Evolutionary conservation across 2,329 filamentous ascomycete species (phyloP).

Genomic region (Tympanopsis confertula): DNA sequence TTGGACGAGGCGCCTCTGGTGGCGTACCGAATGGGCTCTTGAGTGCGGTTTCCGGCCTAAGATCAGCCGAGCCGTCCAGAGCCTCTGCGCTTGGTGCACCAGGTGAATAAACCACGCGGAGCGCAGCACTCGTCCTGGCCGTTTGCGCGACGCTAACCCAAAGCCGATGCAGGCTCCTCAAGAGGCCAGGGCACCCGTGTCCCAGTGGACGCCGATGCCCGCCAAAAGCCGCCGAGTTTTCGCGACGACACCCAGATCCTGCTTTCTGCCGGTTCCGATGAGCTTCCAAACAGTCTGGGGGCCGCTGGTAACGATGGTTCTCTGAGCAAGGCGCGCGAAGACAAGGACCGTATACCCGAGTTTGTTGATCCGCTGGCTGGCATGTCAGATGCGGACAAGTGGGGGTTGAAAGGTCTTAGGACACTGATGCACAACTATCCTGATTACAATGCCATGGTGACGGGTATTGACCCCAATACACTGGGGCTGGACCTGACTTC

Average conservation of each 20-base stretch:
- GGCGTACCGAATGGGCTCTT: slow-evolving; percentile 47
- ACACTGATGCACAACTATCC: slow-evolving; percentile 53
- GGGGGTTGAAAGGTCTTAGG: slow-evolving; percentile 51
- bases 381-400: slow-evolving; percentile 52
- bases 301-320: slow-evolving; percentile 33
- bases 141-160: slow-evolving; percentile 8
- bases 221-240: slow-evolving; percentile 30
- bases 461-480: slow-evolving; percentile 43
- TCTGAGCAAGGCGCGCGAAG: slow-evolving; percentile 27
- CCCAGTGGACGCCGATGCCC: slow-evolving; percentile 23
- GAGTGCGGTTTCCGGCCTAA: slow-evolving; percentile 51
- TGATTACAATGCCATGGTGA: slow-evolving; percentile 48
- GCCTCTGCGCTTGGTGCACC: slow-evolving; percentile 27
- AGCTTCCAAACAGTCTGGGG: slow-evolving; percentile 15
- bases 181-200: slow-evolving; percentile 32
- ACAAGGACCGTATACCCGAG: slow-evolving; percentile 26
- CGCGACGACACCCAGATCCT: slow-evolving; percentile 27
- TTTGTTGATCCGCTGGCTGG: slow-evolving; percentile 45
- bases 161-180: slow-evolving; percentile 16
- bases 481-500: slow-evolving; percentile 47
- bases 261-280: slow-evolving; percentile 21
- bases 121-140: too few relatives aligned
- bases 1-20: slow-evolving; percentile 24
- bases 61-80: slow-evolving; percentile 35
- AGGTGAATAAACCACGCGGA: slow-evolving; percentile 15